Evolutionary conservation across 2,329 filamentous ascomycete genomes (phyloP).

Genomic region (Ceratocystiopsis sp.): DNA sequence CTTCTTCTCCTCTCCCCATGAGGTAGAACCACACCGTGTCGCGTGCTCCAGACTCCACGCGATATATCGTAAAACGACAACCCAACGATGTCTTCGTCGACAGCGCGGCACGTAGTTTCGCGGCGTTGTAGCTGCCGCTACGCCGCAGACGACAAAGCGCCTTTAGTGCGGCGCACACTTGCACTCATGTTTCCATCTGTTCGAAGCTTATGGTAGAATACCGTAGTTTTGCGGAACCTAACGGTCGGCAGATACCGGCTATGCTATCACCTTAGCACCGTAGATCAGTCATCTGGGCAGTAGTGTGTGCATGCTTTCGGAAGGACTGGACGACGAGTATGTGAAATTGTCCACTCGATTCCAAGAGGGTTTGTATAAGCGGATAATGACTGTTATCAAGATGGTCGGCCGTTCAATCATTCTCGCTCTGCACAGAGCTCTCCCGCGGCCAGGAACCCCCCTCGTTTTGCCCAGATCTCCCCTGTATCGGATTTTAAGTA

Average conservation of each 20-base stretch:
- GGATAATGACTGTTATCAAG: too few relatives aligned
- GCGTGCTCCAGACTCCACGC: not conserved
- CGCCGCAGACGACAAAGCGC: not conserved
- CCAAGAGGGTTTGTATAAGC: too few relatives aligned
- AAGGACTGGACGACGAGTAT: too few relatives aligned
- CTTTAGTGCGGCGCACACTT: not conserved
- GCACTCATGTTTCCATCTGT: not conserved
- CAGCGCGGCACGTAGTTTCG: not conserved
- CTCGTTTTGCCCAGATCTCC: too few relatives aligned
- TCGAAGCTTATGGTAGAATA: conserved; percentile 1
- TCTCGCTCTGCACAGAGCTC: too few relatives aligned
- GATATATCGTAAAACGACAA: not conserved
- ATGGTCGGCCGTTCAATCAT: too few relatives aligned
- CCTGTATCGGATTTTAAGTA: too few relatives aligned
- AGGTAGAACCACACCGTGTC: too few relatives aligned
- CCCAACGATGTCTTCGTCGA: not conserved
- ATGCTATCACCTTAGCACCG: not conserved
- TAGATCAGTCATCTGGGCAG: conserved; percentile 1
- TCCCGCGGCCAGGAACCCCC: too few relatives aligned
- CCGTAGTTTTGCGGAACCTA: conserved; percentile 5
- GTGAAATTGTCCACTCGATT: too few relatives aligned
- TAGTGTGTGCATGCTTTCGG: too few relatives aligned
- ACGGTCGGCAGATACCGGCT: not conserved
- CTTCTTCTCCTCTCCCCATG: too few relatives aligned
- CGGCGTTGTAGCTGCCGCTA: not conserved